Conservation (phyloP, 495 filamentous ascomycete species). For the Aspergillus heteromorphus region DNA sequence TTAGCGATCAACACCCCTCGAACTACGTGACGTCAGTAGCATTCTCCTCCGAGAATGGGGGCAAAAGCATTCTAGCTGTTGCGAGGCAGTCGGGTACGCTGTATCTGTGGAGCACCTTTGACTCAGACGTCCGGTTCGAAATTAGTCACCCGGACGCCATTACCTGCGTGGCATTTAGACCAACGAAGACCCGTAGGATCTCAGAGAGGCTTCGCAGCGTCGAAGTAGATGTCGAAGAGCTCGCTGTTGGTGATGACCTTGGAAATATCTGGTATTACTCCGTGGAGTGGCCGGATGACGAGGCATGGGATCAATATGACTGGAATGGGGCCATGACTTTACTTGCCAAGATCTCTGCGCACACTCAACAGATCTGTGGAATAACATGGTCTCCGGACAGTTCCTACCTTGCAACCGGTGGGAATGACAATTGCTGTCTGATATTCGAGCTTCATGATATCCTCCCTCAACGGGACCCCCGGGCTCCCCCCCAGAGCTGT, state of each 20-base stretch:
- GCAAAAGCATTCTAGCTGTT: slow-evolving; percentile 76
- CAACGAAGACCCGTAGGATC: slow-evolving; percentile 34
- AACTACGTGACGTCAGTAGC: slow-evolving; percentile 76
- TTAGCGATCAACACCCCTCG: slow-evolving; percentile 32
- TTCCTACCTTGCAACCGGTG: slow-evolving; percentile 74
- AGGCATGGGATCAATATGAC: slow-evolving; percentile 40
- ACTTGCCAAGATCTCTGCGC: slow-evolving; percentile 68
- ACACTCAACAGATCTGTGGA: slow-evolving; percentile 89
- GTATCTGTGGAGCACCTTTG: slow-evolving; percentile 55
- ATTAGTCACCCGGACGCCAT: slow-evolving; percentile 63
- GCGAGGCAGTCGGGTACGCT: slow-evolving; percentile 68
- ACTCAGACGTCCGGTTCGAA: slow-evolving; percentile 64
- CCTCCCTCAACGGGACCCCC: slow-evolving; percentile 27
- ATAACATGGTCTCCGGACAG: slow-evolving; percentile 81
- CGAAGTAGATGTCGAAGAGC: slow-evolving; percentile 57
- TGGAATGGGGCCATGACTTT: slow-evolving; percentile 78
- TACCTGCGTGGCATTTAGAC: slow-evolving; percentile 70
- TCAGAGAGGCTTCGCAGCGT: slow-evolving; percentile 33
- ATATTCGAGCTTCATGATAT: slow-evolving; percentile 69
- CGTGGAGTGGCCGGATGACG: slow-evolving; percentile 70
- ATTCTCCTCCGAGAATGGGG: slow-evolving; percentile 77
- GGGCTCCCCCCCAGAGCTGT: not conserved
- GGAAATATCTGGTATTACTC: slow-evolving; percentile 84
- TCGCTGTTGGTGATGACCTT: slow-evolving; percentile 83
- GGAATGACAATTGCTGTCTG: slow-evolving; percentile 86